These are phyloP conservation scores for Penicillium odoratum DNA, from an alignment of 495 filamentous ascomycete species.

Conservation along the genomic window DNA sequence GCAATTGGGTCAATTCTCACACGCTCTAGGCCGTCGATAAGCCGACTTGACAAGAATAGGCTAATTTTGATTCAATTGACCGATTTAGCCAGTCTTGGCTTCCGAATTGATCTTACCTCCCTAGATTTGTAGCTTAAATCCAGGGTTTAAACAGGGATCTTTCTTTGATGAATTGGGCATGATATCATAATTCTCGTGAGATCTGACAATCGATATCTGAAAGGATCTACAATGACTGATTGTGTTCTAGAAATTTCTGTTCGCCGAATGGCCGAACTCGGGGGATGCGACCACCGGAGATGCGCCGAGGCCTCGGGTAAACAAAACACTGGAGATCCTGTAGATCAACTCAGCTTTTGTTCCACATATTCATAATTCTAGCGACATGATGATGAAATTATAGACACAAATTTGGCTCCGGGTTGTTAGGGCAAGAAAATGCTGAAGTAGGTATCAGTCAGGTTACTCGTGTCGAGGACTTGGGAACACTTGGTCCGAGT, in stretches of 20 bases:
- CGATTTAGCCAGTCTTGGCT: not conserved
- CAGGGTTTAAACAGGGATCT: not conserved
- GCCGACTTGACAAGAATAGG: not conserved
- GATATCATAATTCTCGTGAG: not conserved
- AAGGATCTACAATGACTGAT: not conserved
- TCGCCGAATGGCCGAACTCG: not conserved
- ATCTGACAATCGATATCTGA: not conserved
- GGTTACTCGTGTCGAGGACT: not conserved
- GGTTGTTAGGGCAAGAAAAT: not conserved
- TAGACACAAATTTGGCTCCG: no score
- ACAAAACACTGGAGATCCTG: not conserved
- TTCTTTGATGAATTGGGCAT: not conserved
- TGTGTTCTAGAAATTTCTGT: constrained; percentile 2
- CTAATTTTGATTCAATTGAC: not conserved
- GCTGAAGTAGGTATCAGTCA: not conserved
- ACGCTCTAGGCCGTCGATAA: not conserved
- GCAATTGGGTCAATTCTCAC: not conserved
- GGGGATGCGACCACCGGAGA: not conserved
- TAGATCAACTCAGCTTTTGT: not conserved
- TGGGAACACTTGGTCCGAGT: not conserved
- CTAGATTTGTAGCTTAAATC: no score
- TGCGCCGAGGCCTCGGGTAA: constrained; percentile 1
- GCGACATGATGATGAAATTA: no score
- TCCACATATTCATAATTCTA: not conserved
- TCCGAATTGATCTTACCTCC: not conserved